Percentiles rank a stretch among this genome's conserved stretches.
Evolutionary conservation across 2,329 filamentous ascomycete genomes (phyloP).

Genomic region (Colletotrichum musae): DNA sequence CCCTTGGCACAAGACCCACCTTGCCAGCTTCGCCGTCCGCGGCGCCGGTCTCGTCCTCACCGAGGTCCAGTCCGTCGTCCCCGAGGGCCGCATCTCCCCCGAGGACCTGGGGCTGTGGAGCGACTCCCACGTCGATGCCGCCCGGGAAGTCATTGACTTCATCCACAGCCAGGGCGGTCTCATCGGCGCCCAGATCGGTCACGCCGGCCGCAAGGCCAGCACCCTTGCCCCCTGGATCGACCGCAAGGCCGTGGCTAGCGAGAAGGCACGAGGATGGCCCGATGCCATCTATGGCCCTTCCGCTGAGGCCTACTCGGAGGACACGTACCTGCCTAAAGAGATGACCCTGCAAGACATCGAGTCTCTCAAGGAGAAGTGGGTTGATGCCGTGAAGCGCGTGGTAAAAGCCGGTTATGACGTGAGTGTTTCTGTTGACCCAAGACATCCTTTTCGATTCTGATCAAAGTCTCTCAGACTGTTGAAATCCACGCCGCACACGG

Average conservation of each 20-base stretch:
- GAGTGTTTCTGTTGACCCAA: background rate
- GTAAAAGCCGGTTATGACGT: constrained; percentile 75
- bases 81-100: constrained; percentile 81
- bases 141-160: constrained; percentile 74
- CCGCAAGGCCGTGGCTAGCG: constrained; percentile 64
- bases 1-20: constrained; percentile 60
- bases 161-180: constrained; percentile 76
- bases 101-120: constrained; percentile 79
- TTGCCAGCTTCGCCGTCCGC: constrained; percentile 53
- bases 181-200: constrained; percentile 78
- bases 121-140: constrained; percentile 76
- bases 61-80: constrained; percentile 77
- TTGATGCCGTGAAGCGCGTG: constrained; percentile 66
- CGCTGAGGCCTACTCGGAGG: constrained; percentile 44
- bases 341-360: constrained; percentile 78
- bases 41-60: constrained; percentile 74
- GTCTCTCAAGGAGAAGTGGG: constrained; percentile 72
- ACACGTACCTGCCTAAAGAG: constrained; percentile 56
- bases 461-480: constrained; percentile 17
- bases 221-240: constrained; percentile 70
- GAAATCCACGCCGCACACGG: constrained; percentile 60
- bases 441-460: background rate
- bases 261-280: constrained; percentile 60
- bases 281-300: constrained; percentile 52
- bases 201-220: constrained; percentile 74